Evolutionary conservation across 2,329 filamentous ascomycete species (phyloP).

Genomic region (Exophiala oligosperma): DNA sequence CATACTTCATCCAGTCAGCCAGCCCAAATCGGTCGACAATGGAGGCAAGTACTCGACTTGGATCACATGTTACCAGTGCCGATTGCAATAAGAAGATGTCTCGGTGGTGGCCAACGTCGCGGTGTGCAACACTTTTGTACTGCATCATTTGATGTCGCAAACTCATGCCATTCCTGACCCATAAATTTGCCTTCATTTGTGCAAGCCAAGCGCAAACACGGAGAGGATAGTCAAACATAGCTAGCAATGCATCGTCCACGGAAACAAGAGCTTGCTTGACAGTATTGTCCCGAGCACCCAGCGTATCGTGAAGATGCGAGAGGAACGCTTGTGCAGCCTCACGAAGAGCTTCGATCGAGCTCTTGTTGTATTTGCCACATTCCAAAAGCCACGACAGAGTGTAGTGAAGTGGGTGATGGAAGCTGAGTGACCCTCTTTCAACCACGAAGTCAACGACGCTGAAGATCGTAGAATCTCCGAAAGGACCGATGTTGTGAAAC

Average conservation of each 20-base stretch:
- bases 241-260: slow-evolving; percentile 78
- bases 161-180: slow-evolving; percentile 96
- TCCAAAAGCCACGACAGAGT: slow-evolving; percentile 95
- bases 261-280: slow-evolving; percentile 27
- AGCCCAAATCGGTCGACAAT: slow-evolving; percentile 91
- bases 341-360: slow-evolving; percentile 58
- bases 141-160: slow-evolving; percentile 92
- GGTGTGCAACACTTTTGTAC: slow-evolving; percentile 83
- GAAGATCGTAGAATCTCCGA: slow-evolving; percentile 31
- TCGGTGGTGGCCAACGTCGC: slow-evolving; percentile 90
- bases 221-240: slow-evolving; percentile 88
- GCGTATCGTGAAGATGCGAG: slow-evolving; percentile 24
- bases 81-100: slow-evolving; percentile 94
- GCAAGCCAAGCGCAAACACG: slow-evolving; percentile 94
- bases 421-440: slow-evolving; percentile 88
- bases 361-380: slow-evolving; percentile 61
- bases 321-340: slow-evolving; percentile 67
- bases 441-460: slow-evolving; percentile 83
- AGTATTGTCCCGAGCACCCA: slow-evolving; percentile 15
- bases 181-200: slow-evolving; percentile 98
- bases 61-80: slow-evolving; percentile 81
- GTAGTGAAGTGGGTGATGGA: slow-evolving; percentile 96
- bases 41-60: slow-evolving; percentile 79
- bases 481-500: slow-evolving; percentile 67
- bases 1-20: slow-evolving; percentile 79